A percentile compares a stretch with the other conserved stretches of the same genome.
Conservation (phyloP, 1,284 basidiomycete genomes). For the Trichosporon ovoides region DNA sequence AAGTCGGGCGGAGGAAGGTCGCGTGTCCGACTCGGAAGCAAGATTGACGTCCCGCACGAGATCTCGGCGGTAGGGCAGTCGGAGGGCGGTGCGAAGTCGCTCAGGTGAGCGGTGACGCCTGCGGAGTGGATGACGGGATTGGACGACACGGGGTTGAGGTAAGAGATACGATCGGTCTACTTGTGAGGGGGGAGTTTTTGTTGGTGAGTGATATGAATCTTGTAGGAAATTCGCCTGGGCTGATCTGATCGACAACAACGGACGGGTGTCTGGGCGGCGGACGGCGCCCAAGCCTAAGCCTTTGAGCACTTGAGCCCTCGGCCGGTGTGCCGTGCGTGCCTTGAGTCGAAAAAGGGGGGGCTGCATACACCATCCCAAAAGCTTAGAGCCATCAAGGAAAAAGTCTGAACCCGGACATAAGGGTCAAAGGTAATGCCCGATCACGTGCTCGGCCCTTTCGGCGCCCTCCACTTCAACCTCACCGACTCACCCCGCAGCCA, state of each 20-base stretch:
- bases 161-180: neutral
- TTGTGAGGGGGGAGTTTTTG: too few relatives aligned
- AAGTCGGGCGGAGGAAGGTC: neutral
- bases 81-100: neutral
- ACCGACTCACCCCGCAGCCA: too few relatives aligned
- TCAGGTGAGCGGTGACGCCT: neutral
- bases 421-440: neutral
- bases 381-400: neutral
- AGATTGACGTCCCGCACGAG: neutral
- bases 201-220: neutral
- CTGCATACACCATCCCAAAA: neutral
- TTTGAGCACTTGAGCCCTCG: neutral
- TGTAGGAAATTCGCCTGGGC: conserved; percentile 1
- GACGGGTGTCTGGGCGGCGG: neutral
- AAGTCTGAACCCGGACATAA: neutral
- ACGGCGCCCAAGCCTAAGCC: neutral
- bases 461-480: too few relatives aligned
- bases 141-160: neutral
- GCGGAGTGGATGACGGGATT: neutral
- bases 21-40: neutral
- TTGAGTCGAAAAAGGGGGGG: neutral
- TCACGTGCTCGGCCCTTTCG: too few relatives aligned
- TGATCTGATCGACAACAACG: conserved; percentile 1
- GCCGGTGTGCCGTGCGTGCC: neutral
- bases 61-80: neutral